Evolutionary conservation across 306 rosid species (phyloP), one percentile per base, ranked within the genome.

Genomic region (Vigna unguiculata): DNA sequence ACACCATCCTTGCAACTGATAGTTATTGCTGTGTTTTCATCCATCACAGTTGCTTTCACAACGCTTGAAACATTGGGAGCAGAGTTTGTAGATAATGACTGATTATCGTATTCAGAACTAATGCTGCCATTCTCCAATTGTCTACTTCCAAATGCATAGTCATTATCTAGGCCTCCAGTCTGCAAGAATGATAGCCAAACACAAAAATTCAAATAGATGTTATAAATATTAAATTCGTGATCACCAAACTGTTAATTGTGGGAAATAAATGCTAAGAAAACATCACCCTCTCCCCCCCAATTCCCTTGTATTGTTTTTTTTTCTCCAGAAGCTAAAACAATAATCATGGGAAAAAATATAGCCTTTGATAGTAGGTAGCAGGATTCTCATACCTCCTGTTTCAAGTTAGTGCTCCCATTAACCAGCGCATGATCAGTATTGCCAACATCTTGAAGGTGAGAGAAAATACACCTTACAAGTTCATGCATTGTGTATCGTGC

Each of bases 401-500:
- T 87, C 79, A 77, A 24, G 45, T 82, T 81, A 76, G 80, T 69
- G 82, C 82, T 85, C 76, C 96, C 96, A 83, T 90, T 90, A 69
- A 77, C 86, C 85, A 88, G 70, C 41, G 94, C 85, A 76, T 77
- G 82, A 82, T 92, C 93, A 40, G 86, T 83, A 86, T 86, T 84
- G 74, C 76, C 89, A 84, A 96, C 91, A 76, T 96, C 94, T 77
- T 95, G 93, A 79, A 96, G 98, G 83, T 93, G 99, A 34, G 89
- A 92, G 85, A 96, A 96, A 59, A 91, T 96, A 84, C 97, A 91
- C 83, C 98, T 81, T 58, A 91, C 86, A 59, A 96, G 92, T 84
- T 96, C 99, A 66, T 96, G 91, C 92, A 96, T 85, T 51, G 99
- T 91, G 88, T 92, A 84, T 69, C 96, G 90, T 79, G 99, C 97